These are phyloP conservation scores for Aspergillus transmontanensis DNA, from an alignment of 2,329 filamentous ascomycete genomes.

Conservation along the genomic window DNA sequence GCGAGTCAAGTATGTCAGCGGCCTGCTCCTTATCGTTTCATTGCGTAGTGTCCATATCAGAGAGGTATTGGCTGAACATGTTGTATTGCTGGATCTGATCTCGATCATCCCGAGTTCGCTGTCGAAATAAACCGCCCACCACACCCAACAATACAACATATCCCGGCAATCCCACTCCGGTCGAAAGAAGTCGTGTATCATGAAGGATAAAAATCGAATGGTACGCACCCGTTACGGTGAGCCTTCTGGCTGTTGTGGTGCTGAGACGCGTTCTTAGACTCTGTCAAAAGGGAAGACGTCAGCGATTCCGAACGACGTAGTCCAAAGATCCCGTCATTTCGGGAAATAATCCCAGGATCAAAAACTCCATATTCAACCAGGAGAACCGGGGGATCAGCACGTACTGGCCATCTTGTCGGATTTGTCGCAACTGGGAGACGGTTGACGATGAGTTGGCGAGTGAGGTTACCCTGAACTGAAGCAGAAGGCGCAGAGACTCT, in stretches of 20 bases:
- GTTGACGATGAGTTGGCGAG: constrained; percentile 41
- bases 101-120: background rate
- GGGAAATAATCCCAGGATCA: background rate
- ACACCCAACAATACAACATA: constrained; percentile 16
- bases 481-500: constrained; percentile 30
- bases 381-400: constrained; percentile 24
- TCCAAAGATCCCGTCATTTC: constrained; percentile 5
- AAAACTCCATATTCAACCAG: background rate
- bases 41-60: background rate
- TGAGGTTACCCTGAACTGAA: constrained; percentile 39
- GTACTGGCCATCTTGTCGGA: constrained; percentile 52
- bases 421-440: constrained; percentile 41
- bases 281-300: constrained; percentile 53
- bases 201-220: constrained; percentile 14
- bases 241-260: constrained; percentile 98
- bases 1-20: constrained; percentile 27
- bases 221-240: constrained; percentile 94
- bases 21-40: background rate
- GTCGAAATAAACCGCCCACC: background rate
- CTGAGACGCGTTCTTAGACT: constrained; percentile 99
- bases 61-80: constrained; percentile 3
- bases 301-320: constrained; percentile 21
- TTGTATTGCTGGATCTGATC: constrained; percentile 2
- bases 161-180: background rate
- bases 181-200: background rate